Evolutionary conservation across 805 yeast species (phyloP).

Genomic region (Pichia heedii): DNA sequence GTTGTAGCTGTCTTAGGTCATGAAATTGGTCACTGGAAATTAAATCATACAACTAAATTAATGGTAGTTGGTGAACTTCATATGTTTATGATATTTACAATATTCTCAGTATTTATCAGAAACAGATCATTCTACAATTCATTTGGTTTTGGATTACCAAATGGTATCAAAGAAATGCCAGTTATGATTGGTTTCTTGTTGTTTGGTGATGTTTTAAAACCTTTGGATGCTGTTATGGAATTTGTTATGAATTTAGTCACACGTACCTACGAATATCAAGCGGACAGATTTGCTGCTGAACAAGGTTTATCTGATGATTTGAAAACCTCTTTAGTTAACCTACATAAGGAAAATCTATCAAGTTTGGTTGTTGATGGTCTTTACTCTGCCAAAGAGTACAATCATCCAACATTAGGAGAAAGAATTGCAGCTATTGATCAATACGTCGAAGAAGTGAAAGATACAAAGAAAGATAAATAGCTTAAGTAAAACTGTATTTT

Average conservation of each 20-base stretch:
- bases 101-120: slow-evolving; percentile 72
- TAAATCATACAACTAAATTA: slow-evolving; percentile 77
- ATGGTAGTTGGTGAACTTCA: slow-evolving; percentile 57
- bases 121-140: slow-evolving; percentile 70
- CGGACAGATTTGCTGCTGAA: slow-evolving; percentile 76
- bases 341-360: slow-evolving; percentile 74
- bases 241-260: slow-evolving; percentile 62
- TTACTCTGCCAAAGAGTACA: slow-evolving; percentile 79
- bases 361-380: slow-evolving; percentile 86
- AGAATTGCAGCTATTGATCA: slow-evolving; percentile 67
- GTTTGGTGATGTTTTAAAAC: slow-evolving; percentile 70
- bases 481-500: no score
- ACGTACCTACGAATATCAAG: slow-evolving; percentile 88
- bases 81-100: slow-evolving; percentile 52
- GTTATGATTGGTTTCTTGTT: slow-evolving; percentile 72
- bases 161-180: slow-evolving; percentile 44
- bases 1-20: slow-evolving; percentile 96
- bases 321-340: slow-evolving; percentile 60
- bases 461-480: slow-evolving; percentile 15
- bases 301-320: slow-evolving; percentile 65
- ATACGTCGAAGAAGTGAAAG: slow-evolving; percentile 14
- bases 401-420: slow-evolving; percentile 89
- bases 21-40: slow-evolving; percentile 97
- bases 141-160: slow-evolving; percentile 54
- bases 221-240: slow-evolving; percentile 60